Evolutionary conservation across 2,329 filamentous ascomycete species (phyloP).

Genomic region (Xylaria sp.): DNA sequence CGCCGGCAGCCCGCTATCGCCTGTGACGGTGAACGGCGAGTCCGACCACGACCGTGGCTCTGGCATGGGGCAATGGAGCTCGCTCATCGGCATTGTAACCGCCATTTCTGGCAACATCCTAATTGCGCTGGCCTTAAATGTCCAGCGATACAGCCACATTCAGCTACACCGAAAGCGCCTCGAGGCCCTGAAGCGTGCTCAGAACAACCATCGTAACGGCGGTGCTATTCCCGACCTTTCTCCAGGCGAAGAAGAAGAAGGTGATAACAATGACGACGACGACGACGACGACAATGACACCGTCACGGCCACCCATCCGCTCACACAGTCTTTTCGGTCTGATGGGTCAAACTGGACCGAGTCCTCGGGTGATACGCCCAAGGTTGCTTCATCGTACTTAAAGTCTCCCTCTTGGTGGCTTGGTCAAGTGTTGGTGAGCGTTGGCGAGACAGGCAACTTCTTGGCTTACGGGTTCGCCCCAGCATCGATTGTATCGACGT

Average conservation of each 20-base stretch:
- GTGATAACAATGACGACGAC: background rate
- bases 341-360: slow-evolving; percentile 54
- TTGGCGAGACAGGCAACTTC: slow-evolving; percentile 96
- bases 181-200: slow-evolving; percentile 62
- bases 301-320: slow-evolving; percentile 61
- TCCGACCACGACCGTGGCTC: slow-evolving; percentile 54
- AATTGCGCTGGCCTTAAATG: slow-evolving; percentile 95
- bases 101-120: slow-evolving; percentile 93
- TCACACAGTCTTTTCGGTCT: slow-evolving; percentile 63
- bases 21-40: slow-evolving; percentile 37
- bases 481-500: slow-evolving; percentile 94
- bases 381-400: slow-evolving; percentile 77
- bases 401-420: slow-evolving; percentile 96
- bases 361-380: slow-evolving; percentile 51
- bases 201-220: slow-evolving; percentile 46
- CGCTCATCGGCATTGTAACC: slow-evolving; percentile 92
- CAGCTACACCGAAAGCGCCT: slow-evolving; percentile 78
- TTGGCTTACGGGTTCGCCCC: slow-evolving; percentile 97
- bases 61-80: slow-evolving; percentile 80
- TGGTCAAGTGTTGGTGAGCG: slow-evolving; percentile 89
- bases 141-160: slow-evolving; percentile 95
- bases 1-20: slow-evolving; percentile 38
- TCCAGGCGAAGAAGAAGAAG: slow-evolving; percentile 51
- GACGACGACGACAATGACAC: slow-evolving; percentile 46
- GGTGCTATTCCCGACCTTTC: slow-evolving; percentile 45